Conservation (phyloP, 108 stramenopile species). For the Halocafeteria seosinensis region DNA sequence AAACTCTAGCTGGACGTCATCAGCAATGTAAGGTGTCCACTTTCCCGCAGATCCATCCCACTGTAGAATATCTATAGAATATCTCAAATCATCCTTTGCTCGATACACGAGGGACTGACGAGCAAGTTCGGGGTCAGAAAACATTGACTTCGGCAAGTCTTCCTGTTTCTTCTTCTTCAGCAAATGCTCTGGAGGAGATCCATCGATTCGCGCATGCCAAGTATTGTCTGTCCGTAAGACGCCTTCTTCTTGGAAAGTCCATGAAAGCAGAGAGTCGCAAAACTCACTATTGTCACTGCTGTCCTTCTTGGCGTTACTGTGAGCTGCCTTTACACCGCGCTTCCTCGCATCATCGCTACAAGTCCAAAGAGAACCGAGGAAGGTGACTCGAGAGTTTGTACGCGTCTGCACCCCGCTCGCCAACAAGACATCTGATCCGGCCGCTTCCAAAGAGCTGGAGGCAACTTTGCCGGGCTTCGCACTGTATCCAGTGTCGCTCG, state of each 20-base stretch:
- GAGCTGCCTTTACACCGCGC: no score
- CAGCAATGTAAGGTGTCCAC: constrained; percentile 26
- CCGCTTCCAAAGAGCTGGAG: background rate
- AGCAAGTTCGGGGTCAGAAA: constrained; percentile 36
- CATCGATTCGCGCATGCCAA: background rate
- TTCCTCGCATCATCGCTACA: constrained; percentile 22
- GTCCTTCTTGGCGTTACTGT: no score
- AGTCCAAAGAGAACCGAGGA: constrained; percentile 21
- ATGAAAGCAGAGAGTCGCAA: no score
- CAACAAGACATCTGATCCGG: constrained; percentile 2
- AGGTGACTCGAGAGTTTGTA: constrained; percentile 28
- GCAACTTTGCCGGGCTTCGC: background rate
- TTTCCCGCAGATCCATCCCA: constrained; percentile 10
- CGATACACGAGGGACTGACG: constrained; percentile 40
- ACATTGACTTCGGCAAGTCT: constrained; percentile 28
- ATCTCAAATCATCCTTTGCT: constrained; percentile 33
- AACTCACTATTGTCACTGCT: no score
- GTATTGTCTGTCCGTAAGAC: background rate
- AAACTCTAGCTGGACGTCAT: constrained; percentile 39
- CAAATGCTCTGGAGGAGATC: constrained; percentile 23
- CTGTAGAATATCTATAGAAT: constrained; percentile 25
- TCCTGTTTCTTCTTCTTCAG: constrained; percentile 27
- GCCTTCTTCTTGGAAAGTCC: background rate
- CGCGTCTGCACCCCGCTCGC: constrained; percentile 16
- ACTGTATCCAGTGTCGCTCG: background rate